A percentile compares a stretch with the other conserved stretches of the same genome.
Evolutionary conservation across 805 yeast species (phyloP).

Genomic region (Myxozyma sirexii): DNA sequence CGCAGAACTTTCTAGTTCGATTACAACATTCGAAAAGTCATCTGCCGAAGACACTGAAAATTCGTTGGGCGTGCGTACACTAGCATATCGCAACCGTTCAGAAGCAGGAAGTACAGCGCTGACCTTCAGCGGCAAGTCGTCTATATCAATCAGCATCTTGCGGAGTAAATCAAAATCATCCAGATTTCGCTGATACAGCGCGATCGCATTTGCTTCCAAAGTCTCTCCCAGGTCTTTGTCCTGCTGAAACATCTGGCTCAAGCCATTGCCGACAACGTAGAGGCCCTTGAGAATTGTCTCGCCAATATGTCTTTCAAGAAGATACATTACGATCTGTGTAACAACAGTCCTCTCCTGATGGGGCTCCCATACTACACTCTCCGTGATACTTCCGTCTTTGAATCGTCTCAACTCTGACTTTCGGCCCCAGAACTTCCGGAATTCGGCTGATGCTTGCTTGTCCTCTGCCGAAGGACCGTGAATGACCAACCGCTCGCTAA

Average conservation of each 20-base stretch:
- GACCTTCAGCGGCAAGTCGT: slow-evolving; percentile 68
- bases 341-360: slow-evolving; percentile 53
- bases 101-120: slow-evolving; percentile 75
- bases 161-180: slow-evolving; percentile 55
- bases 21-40: slow-evolving; percentile 68
- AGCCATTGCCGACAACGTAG: slow-evolving; percentile 15
- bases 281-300: slow-evolving; percentile 42
- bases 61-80: slow-evolving; percentile 79
- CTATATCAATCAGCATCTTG: slow-evolving; percentile 51
- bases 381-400: slow-evolving; percentile 87
- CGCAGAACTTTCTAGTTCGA: slow-evolving; percentile 87
- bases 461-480: slow-evolving; percentile 76
- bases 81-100: slow-evolving; percentile 72
- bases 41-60: slow-evolving; percentile 34
- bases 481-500: slow-evolving; percentile 78
- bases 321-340: slow-evolving; percentile 63
- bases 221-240: slow-evolving; percentile 43
- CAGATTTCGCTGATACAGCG: slow-evolving; percentile 39
- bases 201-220: slow-evolving; percentile 13
- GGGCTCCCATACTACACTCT: slow-evolving; percentile 83
- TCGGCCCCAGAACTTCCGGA: slow-evolving; percentile 87
- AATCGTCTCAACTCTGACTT: slow-evolving; percentile 85
- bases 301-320: slow-evolving; percentile 64
- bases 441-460: slow-evolving; percentile 62
- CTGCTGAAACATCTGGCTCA: slow-evolving; percentile 42